These are phyloP conservation scores for Oryza officinalis DNA, from an alignment of 176 grass and related monocot species.

Conservation along the genomic window DNA sequence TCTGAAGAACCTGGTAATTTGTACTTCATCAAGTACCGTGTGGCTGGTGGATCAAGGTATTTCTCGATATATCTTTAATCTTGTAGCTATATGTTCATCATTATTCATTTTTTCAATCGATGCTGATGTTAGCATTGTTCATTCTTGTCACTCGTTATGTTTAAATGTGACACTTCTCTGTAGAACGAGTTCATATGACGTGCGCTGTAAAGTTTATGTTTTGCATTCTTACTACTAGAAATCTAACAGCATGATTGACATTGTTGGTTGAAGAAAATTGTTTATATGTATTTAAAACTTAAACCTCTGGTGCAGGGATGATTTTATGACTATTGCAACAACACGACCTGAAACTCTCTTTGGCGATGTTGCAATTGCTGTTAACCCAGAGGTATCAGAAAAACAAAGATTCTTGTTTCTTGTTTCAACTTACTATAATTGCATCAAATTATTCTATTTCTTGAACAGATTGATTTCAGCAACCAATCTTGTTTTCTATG, in stretches of 20 bases:
- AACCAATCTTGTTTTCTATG: slow-evolving; percentile 12
- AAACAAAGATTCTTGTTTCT: not conserved
- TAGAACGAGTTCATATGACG: slow-evolving; percentile 10
- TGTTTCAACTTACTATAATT: not conserved
- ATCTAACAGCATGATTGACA: slow-evolving; percentile 13
- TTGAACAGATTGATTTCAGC: not conserved
- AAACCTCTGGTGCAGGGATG: slow-evolving; percentile 53
- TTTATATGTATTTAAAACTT: slow-evolving; percentile 13
- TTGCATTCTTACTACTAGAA: not conserved
- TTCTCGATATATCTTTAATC: slow-evolving; percentile 5
- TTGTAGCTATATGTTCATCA: slow-evolving; percentile 6
- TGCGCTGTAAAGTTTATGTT: not conserved
- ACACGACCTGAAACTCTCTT: slow-evolving; percentile 97
- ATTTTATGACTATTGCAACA: slow-evolving; percentile 96
- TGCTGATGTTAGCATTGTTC: not conserved
- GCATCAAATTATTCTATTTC: slow-evolving; percentile 32
- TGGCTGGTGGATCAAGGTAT: slow-evolving; percentile 90
- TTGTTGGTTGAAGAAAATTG: slow-evolving; percentile 10
- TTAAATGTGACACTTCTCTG: no score
- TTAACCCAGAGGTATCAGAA: slow-evolving; percentile 71
- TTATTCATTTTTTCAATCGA: not conserved
- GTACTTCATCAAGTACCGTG: slow-evolving; percentile 91
- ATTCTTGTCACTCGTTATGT: slow-evolving; percentile 11
- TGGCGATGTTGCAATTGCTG: slow-evolving; percentile 95
- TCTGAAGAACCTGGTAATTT: slow-evolving; percentile 91